Base-by-base conservation (phyloP, 768 basidiomycete species). In the Termitomyces sp. region DNA sequence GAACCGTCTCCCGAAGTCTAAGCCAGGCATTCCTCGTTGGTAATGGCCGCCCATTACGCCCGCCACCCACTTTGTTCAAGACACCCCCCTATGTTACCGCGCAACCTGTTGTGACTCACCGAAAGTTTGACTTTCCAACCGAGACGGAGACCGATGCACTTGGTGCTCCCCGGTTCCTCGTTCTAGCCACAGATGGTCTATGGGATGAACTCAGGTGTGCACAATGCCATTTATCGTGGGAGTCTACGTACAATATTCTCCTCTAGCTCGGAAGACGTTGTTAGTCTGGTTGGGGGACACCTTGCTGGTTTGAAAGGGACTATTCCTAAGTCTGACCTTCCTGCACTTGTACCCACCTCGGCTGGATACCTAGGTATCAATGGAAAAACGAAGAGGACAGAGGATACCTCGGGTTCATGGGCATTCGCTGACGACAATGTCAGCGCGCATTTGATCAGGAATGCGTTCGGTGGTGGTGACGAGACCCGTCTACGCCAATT, bases 61-160 rank as follows among this genome's bases (percentile, higher is more conserved):
- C 78, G 7, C 72, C 85, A 3, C 88, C 86, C 14, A 53, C 79
- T 14, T 70, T 78, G 21, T 82, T 90, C 70, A 89, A 87, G 70
- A 92, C 94, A 4, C 94, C 94, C 2, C 94, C 94, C n/a, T 97
- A 96, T 70, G 93, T 96, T 23, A 94, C 80, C 33, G 84, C 94
- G 15, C 76, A 77, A 7, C 94, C 94, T 2, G 91, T 91, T 37
- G 84, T 94, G 30, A 89, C 86, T 2, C 87, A 93, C 63, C 82
- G 83, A 58, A 84, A 86, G 62, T 74, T 91, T 62, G 73, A 79
- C 14, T 80, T 88, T 65, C 73, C 79, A 23, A 66, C 77, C 14
- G 57, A 71, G 30, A 51, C 56, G 28, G 64, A 66, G 31, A 48
- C 61, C 35, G 53, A 66, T 56, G 62, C 62, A 15, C 35, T 54